These are phyloP conservation scores for Clonostachys rhizophaga DNA, from an alignment of 2,329 filamentous ascomycete genomes.

Conservation along the genomic window DNA sequence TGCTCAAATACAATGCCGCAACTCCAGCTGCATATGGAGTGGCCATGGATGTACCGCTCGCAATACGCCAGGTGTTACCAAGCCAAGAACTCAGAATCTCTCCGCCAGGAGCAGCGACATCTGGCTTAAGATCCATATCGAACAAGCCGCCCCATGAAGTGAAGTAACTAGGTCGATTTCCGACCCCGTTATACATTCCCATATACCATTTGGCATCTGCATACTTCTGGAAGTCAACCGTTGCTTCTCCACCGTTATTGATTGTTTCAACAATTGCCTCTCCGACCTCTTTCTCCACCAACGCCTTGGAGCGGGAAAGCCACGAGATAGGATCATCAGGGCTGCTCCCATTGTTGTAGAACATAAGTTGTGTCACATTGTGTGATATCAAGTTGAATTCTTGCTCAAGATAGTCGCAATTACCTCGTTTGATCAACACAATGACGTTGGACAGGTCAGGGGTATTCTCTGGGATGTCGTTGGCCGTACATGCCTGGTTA, in stretches of 20 bases:
- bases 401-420: slow-evolving; percentile 19
- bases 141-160: slow-evolving; percentile 36
- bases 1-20: slow-evolving; percentile 13
- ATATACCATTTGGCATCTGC: slow-evolving; percentile 11
- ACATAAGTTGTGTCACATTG: slow-evolving; percentile 12
- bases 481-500: slow-evolving; percentile 44
- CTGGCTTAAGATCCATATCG: slow-evolving; percentile 35
- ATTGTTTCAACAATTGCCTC: slow-evolving; percentile 15
- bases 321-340: slow-evolving; percentile 13
- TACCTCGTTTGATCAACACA: slow-evolving; percentile 17
- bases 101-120: slow-evolving; percentile 35
- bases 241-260: slow-evolving; percentile 15
- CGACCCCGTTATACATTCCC: slow-evolving; percentile 12
- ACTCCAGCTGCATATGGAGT: slow-evolving; percentile 36
- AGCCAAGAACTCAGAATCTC: slow-evolving; percentile 34
- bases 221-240: slow-evolving; percentile 18
- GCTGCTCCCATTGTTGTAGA: slow-evolving; percentile 4
- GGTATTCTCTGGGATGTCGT: slow-evolving; percentile 13
- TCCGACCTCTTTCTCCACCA: slow-evolving; percentile 13
- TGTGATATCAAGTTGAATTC: slow-evolving; percentile 14
- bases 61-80: slow-evolving; percentile 8
- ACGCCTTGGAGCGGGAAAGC: slow-evolving; percentile 18
- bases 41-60: slow-evolving; percentile 42
- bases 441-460: slow-evolving; percentile 12
- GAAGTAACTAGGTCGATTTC: slow-evolving; percentile 19